Percentiles rank a stretch among this genome's conserved stretches.
These are phyloP conservation scores for Trametes coccinea DNA, from an alignment of 768 basidiomycete species.

Conservation along the genomic window DNA sequence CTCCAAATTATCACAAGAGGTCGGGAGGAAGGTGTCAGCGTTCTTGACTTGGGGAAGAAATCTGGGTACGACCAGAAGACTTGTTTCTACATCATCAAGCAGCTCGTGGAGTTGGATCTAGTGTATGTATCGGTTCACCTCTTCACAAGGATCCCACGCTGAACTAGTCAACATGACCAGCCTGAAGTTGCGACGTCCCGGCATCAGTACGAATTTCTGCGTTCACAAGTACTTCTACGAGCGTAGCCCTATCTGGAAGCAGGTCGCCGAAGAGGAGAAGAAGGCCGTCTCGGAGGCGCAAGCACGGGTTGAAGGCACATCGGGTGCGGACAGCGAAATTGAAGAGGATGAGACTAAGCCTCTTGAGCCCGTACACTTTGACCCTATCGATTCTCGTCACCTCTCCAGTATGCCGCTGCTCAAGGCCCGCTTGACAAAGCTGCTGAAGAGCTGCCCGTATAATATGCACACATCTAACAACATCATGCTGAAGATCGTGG, in stretches of 20 bases:
- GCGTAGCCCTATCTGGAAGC: slow-evolving; percentile 71
- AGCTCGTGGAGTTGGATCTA: slow-evolving; percentile 69
- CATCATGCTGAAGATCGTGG: slow-evolving; percentile 73
- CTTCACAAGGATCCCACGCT: neutral
- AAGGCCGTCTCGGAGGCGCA: slow-evolving; percentile 41
- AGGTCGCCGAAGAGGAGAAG: slow-evolving; percentile 69
- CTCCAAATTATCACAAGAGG: slow-evolving; percentile 85
- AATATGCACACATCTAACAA: slow-evolving; percentile 73
- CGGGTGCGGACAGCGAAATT: slow-evolving; percentile 26
- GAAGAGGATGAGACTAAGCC: slow-evolving; percentile 23
- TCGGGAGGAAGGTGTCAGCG: slow-evolving; percentile 73
- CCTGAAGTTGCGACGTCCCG: slow-evolving; percentile 75
- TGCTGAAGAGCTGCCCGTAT: slow-evolving; percentile 70
- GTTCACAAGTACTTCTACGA: slow-evolving; percentile 87
- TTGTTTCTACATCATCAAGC: slow-evolving; percentile 82
- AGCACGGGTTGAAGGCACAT: slow-evolving; percentile 31
- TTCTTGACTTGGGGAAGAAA: slow-evolving; percentile 72
- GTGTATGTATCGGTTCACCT: slow-evolving; percentile 49
- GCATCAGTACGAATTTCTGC: slow-evolving; percentile 73
- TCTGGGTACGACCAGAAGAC: slow-evolving; percentile 89
- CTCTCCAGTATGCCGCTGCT: slow-evolving; percentile 75
- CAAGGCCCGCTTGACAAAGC: slow-evolving; percentile 66
- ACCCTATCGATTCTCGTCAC: slow-evolving; percentile 76
- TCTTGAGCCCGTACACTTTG: slow-evolving; percentile 48
- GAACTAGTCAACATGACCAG: slow-evolving; percentile 35